Base-by-base conservation (phyloP, 495 filamentous ascomycete genomes). In the Neurospora tetrasperma region DNA sequence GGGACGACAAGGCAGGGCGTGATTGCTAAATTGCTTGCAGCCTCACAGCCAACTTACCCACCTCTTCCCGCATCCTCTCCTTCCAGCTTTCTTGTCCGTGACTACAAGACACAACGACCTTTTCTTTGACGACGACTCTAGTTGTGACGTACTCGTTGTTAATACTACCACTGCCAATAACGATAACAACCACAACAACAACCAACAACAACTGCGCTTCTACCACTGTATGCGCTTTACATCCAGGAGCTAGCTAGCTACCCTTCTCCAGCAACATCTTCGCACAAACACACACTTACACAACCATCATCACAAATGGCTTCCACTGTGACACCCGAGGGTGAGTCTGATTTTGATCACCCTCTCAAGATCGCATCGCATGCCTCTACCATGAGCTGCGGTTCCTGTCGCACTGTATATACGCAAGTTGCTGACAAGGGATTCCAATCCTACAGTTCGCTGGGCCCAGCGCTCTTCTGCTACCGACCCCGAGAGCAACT, bases 391-490 rank as follows among this genome's bases (percentile, higher is more conserved):
- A 66, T 16, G 27, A 66, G 31, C 2, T 66, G 54, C 14, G 14
- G 20, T 62, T 62, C 54, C 54, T 62, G 54, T 66, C 54, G 54
- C 54, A 35, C 18, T 35, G 54, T 38, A 66, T 35, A 35, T 38
- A 66, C 27, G 12, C 54, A 27, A 16, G 11, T 48, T 38, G 38
- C 71, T 70, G 23, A 66, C 54, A 66, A 35, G 35, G 54, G 14
- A 35, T 35, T 31, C 54, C 27, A 18, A 35, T 66, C 31, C 69
- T 38, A 6, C 78, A 99, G 96, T 98, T 76, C 90, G 92, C 84
- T 99, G 96, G 96, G 95, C 96, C 41, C 96, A 99, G 85, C 95
- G 96, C 86, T 98, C 96, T 62, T 94, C 90, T 81, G 84, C 79
- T 73, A 83, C 85, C 74, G 96, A 98, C 27, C 79, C 90, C 44